A percentile compares a stretch with the other conserved stretches of the same genome.
Evolutionary conservation across 306 rosid species (phyloP).

Genomic region (Castanea mollissima): DNA sequence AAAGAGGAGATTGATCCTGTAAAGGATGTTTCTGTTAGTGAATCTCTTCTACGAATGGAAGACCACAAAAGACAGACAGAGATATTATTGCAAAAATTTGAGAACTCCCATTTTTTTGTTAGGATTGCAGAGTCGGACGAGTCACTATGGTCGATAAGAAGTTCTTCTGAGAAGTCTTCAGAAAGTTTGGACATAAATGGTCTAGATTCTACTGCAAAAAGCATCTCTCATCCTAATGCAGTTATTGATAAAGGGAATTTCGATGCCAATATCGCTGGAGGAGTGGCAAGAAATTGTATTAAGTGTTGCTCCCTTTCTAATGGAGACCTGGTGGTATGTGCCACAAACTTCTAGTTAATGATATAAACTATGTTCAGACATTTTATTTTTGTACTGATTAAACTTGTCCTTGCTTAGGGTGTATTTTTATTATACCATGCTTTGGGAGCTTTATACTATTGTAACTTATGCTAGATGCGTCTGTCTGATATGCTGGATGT

Average conservation of each 20-base stretch:
- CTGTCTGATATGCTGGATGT: background rate
- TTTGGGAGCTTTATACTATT: background rate
- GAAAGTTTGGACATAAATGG: constrained; percentile 33
- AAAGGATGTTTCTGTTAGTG: constrained; percentile 49
- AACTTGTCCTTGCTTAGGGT: background rate
- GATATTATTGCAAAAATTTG: constrained; percentile 61
- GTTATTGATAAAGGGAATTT: constrained; percentile 79
- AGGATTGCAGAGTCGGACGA: constrained; percentile 77
- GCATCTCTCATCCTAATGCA: constrained; percentile 40
- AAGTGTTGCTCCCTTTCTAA: constrained; percentile 82
- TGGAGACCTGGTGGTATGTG: constrained; percentile 96
- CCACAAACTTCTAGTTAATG: constrained; percentile 32
- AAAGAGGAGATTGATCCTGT: constrained; percentile 28
- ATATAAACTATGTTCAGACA: background rate
- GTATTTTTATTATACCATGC: background rate
- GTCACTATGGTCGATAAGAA: constrained; percentile 78
- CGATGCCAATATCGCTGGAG: constrained; percentile 67
- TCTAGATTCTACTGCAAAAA: constrained; percentile 32
- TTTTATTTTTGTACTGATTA: background rate
- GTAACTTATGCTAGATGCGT: background rate
- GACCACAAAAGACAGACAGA: constrained; percentile 64
- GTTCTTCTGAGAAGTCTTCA: constrained; percentile 25
- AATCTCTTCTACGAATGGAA: constrained; percentile 68
- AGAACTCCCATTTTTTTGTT: constrained; percentile 89
- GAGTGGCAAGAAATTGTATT: constrained; percentile 71